These are phyloP conservation scores for Argentina anserina DNA, from an alignment of 306 rosid genomes.

Conservation along the genomic window DNA sequence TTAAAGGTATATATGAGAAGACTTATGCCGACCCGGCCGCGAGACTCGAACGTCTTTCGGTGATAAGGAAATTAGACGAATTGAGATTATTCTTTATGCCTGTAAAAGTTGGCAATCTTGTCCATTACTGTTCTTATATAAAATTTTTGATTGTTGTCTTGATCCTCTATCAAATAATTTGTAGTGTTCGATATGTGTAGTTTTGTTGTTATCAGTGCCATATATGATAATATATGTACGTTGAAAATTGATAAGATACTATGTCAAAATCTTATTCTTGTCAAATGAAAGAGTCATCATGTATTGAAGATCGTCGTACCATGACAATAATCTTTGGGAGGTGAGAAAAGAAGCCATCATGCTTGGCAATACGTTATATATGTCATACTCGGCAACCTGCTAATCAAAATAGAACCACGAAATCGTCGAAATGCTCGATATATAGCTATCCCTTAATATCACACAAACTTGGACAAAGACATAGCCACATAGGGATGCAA, in stretches of 20 bases:
- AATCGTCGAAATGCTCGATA: neutral
- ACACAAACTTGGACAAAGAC: no score
- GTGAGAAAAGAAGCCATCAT: neutral
- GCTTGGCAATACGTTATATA: neutral
- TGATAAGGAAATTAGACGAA: slow-evolving; percentile 17
- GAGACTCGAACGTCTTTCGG: slow-evolving; percentile 9
- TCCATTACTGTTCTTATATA: neutral
- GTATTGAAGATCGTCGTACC: neutral
- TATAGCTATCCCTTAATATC: no score
- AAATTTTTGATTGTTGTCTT: neutral
- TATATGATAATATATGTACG: neutral
- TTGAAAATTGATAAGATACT: no score
- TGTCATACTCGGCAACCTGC: neutral
- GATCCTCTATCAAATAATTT: neutral
- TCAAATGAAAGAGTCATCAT: neutral
- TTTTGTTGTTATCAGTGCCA: neutral
- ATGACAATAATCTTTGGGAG: neutral
- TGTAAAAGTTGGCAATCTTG: slow-evolving; percentile 33
- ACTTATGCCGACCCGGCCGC: slow-evolving; percentile 13
- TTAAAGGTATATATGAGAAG: neutral
- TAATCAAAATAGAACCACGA: neutral
- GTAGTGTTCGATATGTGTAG: neutral
- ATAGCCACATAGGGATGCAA: no score
- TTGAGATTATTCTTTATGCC: neutral
- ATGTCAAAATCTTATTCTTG: neutral